phyloP scores from a whole-genome alignment of 1,139 yeast species.

The Zygoascus sp. region DNA sequence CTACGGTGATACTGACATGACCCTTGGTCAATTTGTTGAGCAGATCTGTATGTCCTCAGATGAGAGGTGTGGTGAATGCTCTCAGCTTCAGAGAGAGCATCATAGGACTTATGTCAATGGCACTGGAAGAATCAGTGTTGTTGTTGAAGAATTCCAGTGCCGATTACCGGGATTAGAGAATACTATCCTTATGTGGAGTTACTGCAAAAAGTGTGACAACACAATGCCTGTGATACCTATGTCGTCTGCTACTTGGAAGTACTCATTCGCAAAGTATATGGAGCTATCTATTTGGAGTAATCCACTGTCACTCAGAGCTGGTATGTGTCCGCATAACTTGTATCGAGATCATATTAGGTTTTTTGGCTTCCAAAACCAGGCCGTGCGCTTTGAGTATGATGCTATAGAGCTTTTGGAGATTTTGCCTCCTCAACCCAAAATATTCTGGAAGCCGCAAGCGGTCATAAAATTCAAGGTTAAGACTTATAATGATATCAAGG shows the following conservation, averaged over 20 bases:
- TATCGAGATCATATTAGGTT: constrained; percentile 77
- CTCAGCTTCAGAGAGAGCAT: constrained; percentile 65
- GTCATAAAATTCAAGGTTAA: constrained; percentile 69
- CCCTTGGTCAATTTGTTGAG: constrained; percentile 85
- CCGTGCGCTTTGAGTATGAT: constrained; percentile 74
- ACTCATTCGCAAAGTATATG: constrained; percentile 87
- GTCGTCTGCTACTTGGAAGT: constrained; percentile 85
- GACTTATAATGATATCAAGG: constrained; percentile 50
- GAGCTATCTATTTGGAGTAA: constrained; percentile 81
- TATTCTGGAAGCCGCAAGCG: constrained; percentile 68
- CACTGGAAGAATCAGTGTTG: constrained; percentile 71
- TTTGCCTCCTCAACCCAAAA: constrained; percentile 66
- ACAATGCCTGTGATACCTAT: constrained; percentile 79
- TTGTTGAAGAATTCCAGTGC: constrained; percentile 57
- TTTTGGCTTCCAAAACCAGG: constrained; percentile 77
- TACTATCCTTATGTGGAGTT: constrained; percentile 87
- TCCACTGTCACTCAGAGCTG: constrained; percentile 42
- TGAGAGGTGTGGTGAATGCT: constrained; percentile 76
- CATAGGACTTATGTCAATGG: constrained; percentile 89
- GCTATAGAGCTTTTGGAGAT: constrained; percentile 72
- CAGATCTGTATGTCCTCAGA: constrained; percentile 67
- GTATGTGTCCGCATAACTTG: constrained; percentile 71
- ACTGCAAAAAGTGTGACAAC: constrained; percentile 72
- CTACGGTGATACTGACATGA: constrained; percentile 86
- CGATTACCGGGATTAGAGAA: constrained; percentile 58